Conservation (phyloP, 108 stramenopile species). For the Schizochytrium sp. region DNA sequence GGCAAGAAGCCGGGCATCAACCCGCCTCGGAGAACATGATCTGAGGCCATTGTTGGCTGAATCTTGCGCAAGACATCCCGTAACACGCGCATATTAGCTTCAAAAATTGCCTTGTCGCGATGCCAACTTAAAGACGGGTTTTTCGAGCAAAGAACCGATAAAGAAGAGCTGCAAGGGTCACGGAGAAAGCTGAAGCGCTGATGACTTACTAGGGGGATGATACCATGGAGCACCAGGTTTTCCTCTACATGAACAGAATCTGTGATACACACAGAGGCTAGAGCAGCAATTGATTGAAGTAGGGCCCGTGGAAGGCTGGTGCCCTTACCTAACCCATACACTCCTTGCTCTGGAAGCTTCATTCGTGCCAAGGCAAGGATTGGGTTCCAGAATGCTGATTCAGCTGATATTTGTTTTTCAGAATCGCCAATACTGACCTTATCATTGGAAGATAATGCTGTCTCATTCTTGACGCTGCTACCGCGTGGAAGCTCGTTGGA, state of each 20-base stretch:
- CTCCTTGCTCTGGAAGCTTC: neutral
- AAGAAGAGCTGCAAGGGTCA: neutral
- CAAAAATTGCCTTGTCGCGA: slow-evolving; percentile 14
- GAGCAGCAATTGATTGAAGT: neutral
- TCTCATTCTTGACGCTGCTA: neutral
- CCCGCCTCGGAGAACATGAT: neutral
- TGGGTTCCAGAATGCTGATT: neutral
- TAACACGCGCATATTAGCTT: neutral
- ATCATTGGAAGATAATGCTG: neutral
- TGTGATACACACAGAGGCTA: neutral
- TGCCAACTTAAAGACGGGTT: slow-evolving; percentile 2
- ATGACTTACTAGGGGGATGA: neutral
- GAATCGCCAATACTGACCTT: neutral
- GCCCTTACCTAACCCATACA: neutral
- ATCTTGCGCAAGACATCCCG: neutral
- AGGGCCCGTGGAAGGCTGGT: neutral
- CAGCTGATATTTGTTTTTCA: neutral
- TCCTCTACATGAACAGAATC: neutral
- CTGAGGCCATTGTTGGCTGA: neutral
- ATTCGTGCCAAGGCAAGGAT: neutral
- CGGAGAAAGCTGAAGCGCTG: neutral
- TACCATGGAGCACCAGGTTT: neutral
- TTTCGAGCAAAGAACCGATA: neutral
- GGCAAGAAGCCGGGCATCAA: neutral
- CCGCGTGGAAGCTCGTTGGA: neutral